phyloP scores from a whole-genome alignment of 1,284 basidiomycete genomes.

The Tilletia indica region DNA sequence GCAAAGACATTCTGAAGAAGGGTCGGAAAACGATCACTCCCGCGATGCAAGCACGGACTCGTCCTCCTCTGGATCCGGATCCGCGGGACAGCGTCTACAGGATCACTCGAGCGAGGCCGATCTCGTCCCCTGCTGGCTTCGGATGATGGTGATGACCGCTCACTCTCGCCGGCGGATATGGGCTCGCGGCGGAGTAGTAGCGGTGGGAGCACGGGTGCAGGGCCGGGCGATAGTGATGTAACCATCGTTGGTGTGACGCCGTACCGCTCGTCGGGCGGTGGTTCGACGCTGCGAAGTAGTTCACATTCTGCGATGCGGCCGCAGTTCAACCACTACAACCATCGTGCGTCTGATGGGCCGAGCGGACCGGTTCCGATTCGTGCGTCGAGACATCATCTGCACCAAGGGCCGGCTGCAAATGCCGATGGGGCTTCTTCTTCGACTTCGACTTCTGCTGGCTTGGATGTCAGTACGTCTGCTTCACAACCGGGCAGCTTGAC shows the following conservation, averaged over 20 bases:
- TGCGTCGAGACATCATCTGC: conserved; percentile 3
- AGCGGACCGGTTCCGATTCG: conserved; percentile 10
- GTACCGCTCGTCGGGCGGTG: background rate
- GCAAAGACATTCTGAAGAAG: background rate
- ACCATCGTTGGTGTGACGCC: conserved; percentile 13
- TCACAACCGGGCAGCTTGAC: conserved; percentile 7
- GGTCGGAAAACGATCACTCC: background rate
- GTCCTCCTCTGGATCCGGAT: background rate
- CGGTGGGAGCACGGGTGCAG: conserved; percentile 3
- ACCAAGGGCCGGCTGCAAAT: background rate
- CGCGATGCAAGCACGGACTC: background rate
- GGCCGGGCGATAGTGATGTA: conserved; percentile 3
- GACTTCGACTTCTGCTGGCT: background rate
- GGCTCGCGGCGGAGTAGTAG: conserved; percentile 10
- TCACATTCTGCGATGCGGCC: no score
- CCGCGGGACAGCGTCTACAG: background rate
- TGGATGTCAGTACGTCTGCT: background rate
- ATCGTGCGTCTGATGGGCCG: conserved; percentile 4
- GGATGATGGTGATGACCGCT: conserved; percentile 1
- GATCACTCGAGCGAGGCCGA: background rate
- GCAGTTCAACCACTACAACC: conserved; percentile 13
- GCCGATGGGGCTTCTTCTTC: background rate
- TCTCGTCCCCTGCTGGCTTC: background rate
- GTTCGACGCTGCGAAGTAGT: no score
- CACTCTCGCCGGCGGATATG: conserved; percentile 2